These are phyloP conservation scores for Rutstroemia sp. DNA, from an alignment of 2,329 filamentous ascomycete species.

Conservation along the genomic window DNA sequence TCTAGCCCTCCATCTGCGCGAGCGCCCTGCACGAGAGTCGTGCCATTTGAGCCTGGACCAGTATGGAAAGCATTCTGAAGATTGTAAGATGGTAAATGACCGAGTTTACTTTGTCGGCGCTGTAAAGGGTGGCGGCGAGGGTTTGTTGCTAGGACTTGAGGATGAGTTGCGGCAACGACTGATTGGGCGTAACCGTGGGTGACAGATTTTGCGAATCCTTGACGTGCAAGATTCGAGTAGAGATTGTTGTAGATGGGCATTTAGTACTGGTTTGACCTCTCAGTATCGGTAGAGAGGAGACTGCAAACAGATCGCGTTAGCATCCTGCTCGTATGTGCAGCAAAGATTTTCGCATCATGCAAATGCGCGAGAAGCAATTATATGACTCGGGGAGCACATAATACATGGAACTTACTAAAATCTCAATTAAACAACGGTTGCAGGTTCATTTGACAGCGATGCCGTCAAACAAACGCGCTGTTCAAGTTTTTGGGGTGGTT, in stretches of 20 bases:
- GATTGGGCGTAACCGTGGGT: slow-evolving; percentile 98
- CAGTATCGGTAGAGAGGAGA: slow-evolving; percentile 39
- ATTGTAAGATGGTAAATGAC: slow-evolving; percentile 46
- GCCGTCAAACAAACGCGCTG: slow-evolving; percentile 92
- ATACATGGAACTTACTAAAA: slow-evolving; percentile 11
- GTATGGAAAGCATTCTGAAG: slow-evolving; percentile 72
- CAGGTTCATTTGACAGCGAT: slow-evolving; percentile 99
- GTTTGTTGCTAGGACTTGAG: slow-evolving; percentile 68
- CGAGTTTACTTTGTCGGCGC: slow-evolving; percentile 40
- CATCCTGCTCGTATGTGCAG: not conserved
- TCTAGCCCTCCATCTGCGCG: slow-evolving; percentile 65
- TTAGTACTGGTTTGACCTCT: slow-evolving; percentile 69
- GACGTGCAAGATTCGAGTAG: slow-evolving; percentile 82
- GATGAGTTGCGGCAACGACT: slow-evolving; percentile 87
- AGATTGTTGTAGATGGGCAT: slow-evolving; percentile 73
- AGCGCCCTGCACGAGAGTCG: slow-evolving; percentile 43
- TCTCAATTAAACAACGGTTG: slow-evolving; percentile 38
- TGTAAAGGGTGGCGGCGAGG: slow-evolving; percentile 55
- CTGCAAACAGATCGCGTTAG: slow-evolving; percentile 15
- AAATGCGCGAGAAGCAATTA: not conserved
- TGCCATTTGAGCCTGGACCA: slow-evolving; percentile 32
- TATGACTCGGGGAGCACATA: slow-evolving; percentile 2
- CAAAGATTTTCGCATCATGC: not conserved
- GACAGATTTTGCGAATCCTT: slow-evolving; percentile 94
- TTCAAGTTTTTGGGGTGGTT: slow-evolving; percentile 24